Evolutionary conservation across 345 rosid species (phyloP), one percentile per base, ranked within the genome.

Genomic region (Carallia pectinifolia): DNA sequence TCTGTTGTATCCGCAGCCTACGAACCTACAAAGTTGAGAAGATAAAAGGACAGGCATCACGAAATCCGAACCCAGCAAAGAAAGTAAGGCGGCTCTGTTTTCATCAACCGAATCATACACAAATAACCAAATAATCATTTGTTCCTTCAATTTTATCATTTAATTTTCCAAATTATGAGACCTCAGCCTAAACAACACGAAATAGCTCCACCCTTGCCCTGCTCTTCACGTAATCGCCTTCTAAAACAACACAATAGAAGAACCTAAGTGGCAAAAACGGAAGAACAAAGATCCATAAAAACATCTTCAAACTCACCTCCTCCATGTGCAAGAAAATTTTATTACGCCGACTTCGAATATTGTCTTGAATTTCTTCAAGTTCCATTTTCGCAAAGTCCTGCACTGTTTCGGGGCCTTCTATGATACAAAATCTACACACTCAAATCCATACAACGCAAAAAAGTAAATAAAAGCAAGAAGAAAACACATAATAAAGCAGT

Each of bases 251-350:
- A 40, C 48, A 40, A 40, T 40, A 9, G 7, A 39, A 6, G 7
- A 9, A 3, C 10, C 10, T 40, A 8, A 40, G 48, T 40, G 48
- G 48, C 15, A 40, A 23, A 23, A 13, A 44, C 17, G 10, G 4
- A 44, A 44, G 50, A 44, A 44, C 50, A 44, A 44, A 44, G 17
- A 44, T 44, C 17, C 3, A 44, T 2, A 16, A 13, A 23, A 44
- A 10, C 17, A 12, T 12, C 50, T 44, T 13, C 50, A 44, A 44
- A n/a, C 70, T 77, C 48, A 83, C 98, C 92, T 94, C 98, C 76
- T 94, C 98, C 98, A 94, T 94, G 71, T 87, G 98, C 81, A 91
- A 81, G 81, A 94, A 91, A 77, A 94, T 94, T 77, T 94, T 94
- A 82, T 94, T 94, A 9, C 98, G 82, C 18, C 98, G 84, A 81